Percentiles rank a stretch among this genome's conserved stretches.
phyloP scores from a whole-genome alignment of 176 grass and related monocot species.

The Oryza australiensis region DNA sequence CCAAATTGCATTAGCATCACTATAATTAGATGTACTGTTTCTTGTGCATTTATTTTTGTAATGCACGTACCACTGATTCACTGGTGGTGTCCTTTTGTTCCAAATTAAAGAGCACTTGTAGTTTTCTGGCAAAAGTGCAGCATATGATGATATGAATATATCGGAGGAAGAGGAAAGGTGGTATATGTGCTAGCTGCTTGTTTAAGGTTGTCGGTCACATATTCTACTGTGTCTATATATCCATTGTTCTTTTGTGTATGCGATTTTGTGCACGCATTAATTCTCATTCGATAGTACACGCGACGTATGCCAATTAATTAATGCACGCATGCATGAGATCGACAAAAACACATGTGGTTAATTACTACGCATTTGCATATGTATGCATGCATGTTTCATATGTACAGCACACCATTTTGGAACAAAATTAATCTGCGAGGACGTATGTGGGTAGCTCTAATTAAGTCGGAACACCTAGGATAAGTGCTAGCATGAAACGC shows the following conservation, averaged over 20 bases:
- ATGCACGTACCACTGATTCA: background rate
- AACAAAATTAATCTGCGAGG: background rate
- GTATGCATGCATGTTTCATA: background rate
- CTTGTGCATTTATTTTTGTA: background rate
- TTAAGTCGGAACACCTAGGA: no score
- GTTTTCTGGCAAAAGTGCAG: slow-evolving; percentile 2
- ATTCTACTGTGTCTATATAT: background rate
- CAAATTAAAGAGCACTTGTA: background rate
- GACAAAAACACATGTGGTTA: no score
- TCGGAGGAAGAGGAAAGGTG: background rate
- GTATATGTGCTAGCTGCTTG: background rate
- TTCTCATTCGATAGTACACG: no score
- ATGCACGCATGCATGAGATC: no score
- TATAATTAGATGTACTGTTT: background rate
- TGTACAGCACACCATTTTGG: background rate
- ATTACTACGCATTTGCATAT: no score
- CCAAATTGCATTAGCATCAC: background rate
- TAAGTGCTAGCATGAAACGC: no score
- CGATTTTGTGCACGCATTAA: no score
- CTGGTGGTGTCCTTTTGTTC: background rate
- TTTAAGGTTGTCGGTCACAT: slow-evolving; percentile 1
- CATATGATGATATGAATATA: slow-evolving; percentile 22
- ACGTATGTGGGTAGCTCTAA: no score
- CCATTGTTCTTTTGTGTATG: no score
- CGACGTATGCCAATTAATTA: no score